Evolutionary conservation across 176 grass and related monocot species (phyloP).

Genomic region (Triticum monococcum): DNA sequence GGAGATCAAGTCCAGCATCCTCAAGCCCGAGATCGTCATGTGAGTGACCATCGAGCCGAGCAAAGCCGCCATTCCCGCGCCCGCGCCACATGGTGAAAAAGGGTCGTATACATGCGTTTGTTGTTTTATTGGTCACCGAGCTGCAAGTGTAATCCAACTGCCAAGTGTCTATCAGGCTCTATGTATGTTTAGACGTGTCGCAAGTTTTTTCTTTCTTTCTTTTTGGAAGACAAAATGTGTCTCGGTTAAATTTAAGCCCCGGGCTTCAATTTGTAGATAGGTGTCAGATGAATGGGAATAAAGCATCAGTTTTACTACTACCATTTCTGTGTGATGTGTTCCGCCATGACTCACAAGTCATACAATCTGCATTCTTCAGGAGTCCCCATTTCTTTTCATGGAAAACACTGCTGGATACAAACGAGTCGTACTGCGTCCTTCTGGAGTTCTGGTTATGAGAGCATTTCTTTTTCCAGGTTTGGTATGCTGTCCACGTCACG

Average conservation of each 20-base stretch:
- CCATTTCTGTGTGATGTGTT: not conserved
- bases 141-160: conserved; percentile 39
- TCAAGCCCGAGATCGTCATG: conserved; percentile 91
- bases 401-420: not conserved
- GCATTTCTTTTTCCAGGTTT: not conserved
- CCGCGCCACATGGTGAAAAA: not conserved
- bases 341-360: not conserved
- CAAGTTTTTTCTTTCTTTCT: not conserved
- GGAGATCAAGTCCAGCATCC: conserved; percentile 92
- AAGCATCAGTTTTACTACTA: not conserved
- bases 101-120: conserved; percentile 17
- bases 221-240: not conserved
- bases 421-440: not conserved
- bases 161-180: not conserved
- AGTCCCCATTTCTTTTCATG: not conserved
- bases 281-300: not conserved
- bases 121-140: conserved; percentile 35
- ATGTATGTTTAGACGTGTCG: not conserved
- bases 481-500: not conserved
- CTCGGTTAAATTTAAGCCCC: not conserved
- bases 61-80: not conserved
- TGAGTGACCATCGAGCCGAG: conserved; percentile 18
- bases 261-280: conserved; percentile 31
- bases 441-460: not conserved
- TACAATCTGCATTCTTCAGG: not conserved